Evolutionary conservation across 495 filamentous ascomycete species (phyloP).

Genomic region (Bombardia bombarda): DNA sequence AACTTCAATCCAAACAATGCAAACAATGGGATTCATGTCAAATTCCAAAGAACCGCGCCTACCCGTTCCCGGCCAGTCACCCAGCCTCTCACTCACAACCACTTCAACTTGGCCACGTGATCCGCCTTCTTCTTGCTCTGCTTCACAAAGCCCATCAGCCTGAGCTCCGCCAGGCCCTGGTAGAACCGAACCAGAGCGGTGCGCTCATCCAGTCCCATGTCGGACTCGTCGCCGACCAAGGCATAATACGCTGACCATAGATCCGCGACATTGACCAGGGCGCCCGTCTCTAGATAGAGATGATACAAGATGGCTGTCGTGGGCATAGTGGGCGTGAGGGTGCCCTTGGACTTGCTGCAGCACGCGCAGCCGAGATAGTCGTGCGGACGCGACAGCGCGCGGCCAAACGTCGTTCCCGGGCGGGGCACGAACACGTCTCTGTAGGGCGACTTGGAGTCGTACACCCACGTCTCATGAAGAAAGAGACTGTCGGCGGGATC

Average conservation of each 20-base stretch:
- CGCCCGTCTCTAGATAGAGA: constrained; percentile 81
- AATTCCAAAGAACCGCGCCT: constrained; percentile 1
- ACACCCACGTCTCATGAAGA: constrained; percentile 75
- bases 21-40: no score
- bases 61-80: not conserved
- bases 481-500: constrained; percentile 56
- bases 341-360: constrained; percentile 41
- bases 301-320: constrained; percentile 80
- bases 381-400: constrained; percentile 70
- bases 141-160: constrained; percentile 79
- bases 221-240: constrained; percentile 56
- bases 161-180: constrained; percentile 72
- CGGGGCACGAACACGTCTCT: constrained; percentile 76
- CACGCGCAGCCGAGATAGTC: constrained; percentile 79
- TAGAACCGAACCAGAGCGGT: constrained; percentile 69
- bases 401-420: constrained; percentile 70
- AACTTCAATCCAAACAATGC: not conserved
- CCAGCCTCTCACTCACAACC: constrained; percentile 18
- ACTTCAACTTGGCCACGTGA: constrained; percentile 72
- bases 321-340: constrained; percentile 58
- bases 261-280: constrained; percentile 80
- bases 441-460: constrained; percentile 71
- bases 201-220: constrained; percentile 37
- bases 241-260: constrained; percentile 82
- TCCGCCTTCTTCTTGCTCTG: constrained; percentile 84